Evolutionary conservation across 2,329 filamentous ascomycete genomes (phyloP).

Genomic region (Cladophialophora exuberans): DNA sequence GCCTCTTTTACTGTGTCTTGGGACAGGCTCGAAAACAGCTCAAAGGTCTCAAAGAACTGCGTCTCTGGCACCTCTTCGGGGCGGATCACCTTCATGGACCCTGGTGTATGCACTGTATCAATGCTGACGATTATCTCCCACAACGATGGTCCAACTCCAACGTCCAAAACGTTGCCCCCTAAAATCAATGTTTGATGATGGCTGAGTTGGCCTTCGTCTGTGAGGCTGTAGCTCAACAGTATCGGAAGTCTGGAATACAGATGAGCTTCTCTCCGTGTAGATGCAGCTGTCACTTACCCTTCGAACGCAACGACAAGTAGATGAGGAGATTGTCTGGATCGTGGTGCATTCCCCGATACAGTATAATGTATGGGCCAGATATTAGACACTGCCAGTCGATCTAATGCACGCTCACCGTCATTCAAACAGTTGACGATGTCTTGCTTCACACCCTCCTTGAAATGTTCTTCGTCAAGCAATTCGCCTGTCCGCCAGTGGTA

Average conservation of each 20-base stretch:
- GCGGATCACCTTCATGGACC: conserved; percentile 39
- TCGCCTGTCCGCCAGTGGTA: conserved; percentile 76
- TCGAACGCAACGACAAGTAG: conserved; percentile 57
- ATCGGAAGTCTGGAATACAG: conserved; percentile 62
- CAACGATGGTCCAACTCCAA: conserved; percentile 41
- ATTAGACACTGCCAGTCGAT: conserved; percentile 42
- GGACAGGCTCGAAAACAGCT: conserved; percentile 18
- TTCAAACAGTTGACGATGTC: conserved; percentile 18
- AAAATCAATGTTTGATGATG: conserved; percentile 58
- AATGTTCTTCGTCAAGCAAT: conserved; percentile 58
- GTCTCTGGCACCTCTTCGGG: conserved; percentile 14
- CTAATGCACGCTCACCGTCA: conserved; percentile 28
- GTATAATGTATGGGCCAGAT: conserved; percentile 35
- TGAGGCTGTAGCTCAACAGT: conserved; percentile 68
- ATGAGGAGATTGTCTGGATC: conserved; percentile 15
- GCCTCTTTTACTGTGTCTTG: background rate
- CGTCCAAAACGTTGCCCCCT: conserved; percentile 67
- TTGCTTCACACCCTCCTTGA: conserved; percentile 42
- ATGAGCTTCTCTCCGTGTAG: background rate
- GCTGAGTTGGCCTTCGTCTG: conserved; percentile 53
- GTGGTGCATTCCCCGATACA: conserved; percentile 22
- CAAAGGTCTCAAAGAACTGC: conserved; percentile 24
- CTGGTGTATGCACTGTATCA: conserved; percentile 56
- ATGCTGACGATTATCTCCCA: conserved; percentile 51
- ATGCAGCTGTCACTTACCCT: conserved; percentile 52